Conservation (phyloP, 1,284 basidiomycete species). For the Jaminaea rosea region DNA sequence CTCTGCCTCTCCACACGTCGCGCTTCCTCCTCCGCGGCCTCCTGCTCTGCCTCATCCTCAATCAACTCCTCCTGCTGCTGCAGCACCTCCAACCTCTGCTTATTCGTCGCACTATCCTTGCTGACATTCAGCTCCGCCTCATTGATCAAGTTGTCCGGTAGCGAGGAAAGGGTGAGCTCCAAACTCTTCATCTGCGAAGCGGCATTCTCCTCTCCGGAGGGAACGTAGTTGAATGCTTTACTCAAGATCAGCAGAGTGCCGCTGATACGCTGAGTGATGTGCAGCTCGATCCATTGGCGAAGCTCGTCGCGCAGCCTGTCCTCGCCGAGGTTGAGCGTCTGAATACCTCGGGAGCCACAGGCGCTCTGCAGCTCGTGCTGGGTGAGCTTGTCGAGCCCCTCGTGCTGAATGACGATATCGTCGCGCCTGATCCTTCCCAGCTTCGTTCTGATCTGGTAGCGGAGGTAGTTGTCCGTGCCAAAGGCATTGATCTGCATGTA, state of each 20-base stretch:
- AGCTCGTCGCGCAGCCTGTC: slow-evolving; percentile 70
- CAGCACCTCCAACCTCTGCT: slow-evolving; percentile 93
- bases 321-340: slow-evolving; percentile 63
- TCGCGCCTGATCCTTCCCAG: slow-evolving; percentile 78
- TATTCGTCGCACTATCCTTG: slow-evolving; percentile 85
- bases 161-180: slow-evolving; percentile 79
- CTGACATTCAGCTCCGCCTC: slow-evolving; percentile 95
- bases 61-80: slow-evolving; percentile 98
- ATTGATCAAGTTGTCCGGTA: slow-evolving; percentile 91
- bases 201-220: slow-evolving; percentile 13
- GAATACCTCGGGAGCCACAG: slow-evolving; percentile 87
- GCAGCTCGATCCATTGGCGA: slow-evolving; percentile 84
- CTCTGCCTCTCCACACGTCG: slow-evolving; percentile 73
- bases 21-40: slow-evolving; percentile 81
- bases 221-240: slow-evolving; percentile 78
- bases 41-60: slow-evolving; percentile 96
- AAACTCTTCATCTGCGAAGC: slow-evolving; percentile 62
- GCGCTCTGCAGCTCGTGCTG: slow-evolving; percentile 81
- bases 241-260: slow-evolving; percentile 87
- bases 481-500: slow-evolving; percentile 93
- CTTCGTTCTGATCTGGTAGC: slow-evolving; percentile 79
- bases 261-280: slow-evolving; percentile 73
- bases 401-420: slow-evolving; percentile 75
- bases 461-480: slow-evolving; percentile 95
- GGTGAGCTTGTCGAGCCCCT: slow-evolving; percentile 84